Base-by-base conservation (phyloP, 192 early-diverging fungal species). In the Backusella circina region DNA sequence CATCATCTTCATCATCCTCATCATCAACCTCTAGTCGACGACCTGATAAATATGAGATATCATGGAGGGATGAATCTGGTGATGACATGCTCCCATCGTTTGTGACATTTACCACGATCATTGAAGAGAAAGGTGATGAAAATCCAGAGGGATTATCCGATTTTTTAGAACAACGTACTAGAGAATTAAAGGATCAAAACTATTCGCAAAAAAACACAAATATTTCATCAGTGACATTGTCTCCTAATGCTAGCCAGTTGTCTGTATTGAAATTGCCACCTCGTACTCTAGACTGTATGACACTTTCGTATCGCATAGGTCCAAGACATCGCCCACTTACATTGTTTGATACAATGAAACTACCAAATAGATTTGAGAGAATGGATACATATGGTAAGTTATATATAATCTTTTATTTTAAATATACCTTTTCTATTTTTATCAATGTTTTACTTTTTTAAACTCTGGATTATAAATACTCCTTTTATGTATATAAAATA, bases 291-390 rank as follows among this genome's bases (percentile, higher is more conserved):
- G 75, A 77, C 37, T 76, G 75, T 30, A n/a, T 78, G 51, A 82
- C 81, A 5, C 74, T 72, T 9, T 79, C 77, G 37, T 82, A 79
- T 41, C 70, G 81, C 13, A 21, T 73, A 36, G 81, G 81, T 26
- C 70, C 74, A 21, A 28, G 36, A 16, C 81, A 82, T 67, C 67
- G 57, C 21, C 72, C 41, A 30, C 51, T 82, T 37, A 82, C 81
- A 39, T 65, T 82, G 32, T 79, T 79, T 61, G 77, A 82, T 70
- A 76, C 75, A 12, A 82, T 82, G 81, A 79, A 82, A 51, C 64
- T 78, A 66, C 32, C 69, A 8, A 30, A 68, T 15, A 39, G 65
- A 23, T 35, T 35, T 2, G 74, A 79, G 35, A 72, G 81, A 47
- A 70, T 79, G 66, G 37, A 26, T 13, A 72, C 81, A 23, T 82